phyloP scores from a whole-genome alignment of 495 filamentous ascomycete genomes.

The Penicillium ochrochloron region DNA sequence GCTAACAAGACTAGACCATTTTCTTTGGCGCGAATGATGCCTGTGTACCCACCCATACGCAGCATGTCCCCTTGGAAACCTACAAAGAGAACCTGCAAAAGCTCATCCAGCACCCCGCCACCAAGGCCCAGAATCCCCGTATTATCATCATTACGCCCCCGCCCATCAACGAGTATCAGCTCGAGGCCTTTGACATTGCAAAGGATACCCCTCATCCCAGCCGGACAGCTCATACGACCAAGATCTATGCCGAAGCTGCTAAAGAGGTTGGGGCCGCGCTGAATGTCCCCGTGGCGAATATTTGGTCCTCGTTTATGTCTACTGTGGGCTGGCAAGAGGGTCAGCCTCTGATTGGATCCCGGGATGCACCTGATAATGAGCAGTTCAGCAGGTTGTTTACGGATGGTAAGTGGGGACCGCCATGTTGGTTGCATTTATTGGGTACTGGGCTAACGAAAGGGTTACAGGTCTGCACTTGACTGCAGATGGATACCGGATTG shows the following conservation, averaged over 20 bases:
- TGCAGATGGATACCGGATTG: constrained; percentile 61
- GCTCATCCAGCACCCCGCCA: constrained; percentile 70
- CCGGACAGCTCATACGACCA: constrained; percentile 66
- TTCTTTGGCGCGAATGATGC: constrained; percentile 92
- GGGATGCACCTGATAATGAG: constrained; percentile 51
- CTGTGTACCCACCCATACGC: constrained; percentile 60
- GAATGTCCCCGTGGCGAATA: constrained; percentile 69
- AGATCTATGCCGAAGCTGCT: constrained; percentile 71
- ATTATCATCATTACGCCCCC: constrained; percentile 80
- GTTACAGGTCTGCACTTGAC: constrained; percentile 65
- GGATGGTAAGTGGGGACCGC: constrained; percentile 54
- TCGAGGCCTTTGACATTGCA: constrained; percentile 41
- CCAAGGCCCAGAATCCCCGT: constrained; percentile 69
- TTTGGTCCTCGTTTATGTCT: constrained; percentile 75
- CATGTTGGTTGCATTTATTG: neutral
- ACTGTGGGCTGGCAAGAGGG: constrained; percentile 65
- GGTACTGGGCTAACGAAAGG: constrained; percentile 14
- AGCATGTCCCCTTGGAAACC: constrained; percentile 73
- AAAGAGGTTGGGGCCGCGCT: constrained; percentile 66
- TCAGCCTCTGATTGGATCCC: constrained; percentile 56
- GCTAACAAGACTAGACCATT: constrained; percentile 58
- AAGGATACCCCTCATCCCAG: constrained; percentile 45
- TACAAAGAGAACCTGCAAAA: constrained; percentile 72
- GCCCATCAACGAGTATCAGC: constrained; percentile 77
- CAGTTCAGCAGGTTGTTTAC: constrained; percentile 56